Base-by-base conservation (phyloP, 495 filamentous ascomycete species). In the Friedmanniomyces endolithicus region DNA sequence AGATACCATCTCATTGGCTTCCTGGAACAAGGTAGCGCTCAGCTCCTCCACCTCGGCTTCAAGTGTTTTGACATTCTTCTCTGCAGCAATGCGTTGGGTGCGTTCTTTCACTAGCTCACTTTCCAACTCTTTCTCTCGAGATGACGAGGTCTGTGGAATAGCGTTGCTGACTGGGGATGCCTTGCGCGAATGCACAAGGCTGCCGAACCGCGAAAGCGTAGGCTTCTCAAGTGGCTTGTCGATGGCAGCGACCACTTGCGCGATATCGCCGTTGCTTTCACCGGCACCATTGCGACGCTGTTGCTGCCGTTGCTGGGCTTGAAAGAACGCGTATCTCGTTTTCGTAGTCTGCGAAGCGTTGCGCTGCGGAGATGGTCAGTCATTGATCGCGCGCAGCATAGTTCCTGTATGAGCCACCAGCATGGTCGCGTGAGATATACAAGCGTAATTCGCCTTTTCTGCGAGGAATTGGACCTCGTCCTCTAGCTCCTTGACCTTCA, bases 1-100 rank as follows among this genome's bases (percentile, higher is more conserved):
- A 16, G 90, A 88, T 22, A 98, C 92, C 90, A 98, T 97, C 74
- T 95, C 87, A 63, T 97, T 97, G 17, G 92, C 92, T 69, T 95
- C 83, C 65, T 87, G 81, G 70, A 98, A 98, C 92, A n/a, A n/a
- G n/a, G n/a, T n/a, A n/a, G n/a, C n/a, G n/a, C n/a, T n/a, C n/a
- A n/a, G n/a, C n/a, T n/a, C n/a, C n/a, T n/a, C n/a, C n/a, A n/a
- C n/a, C n/a, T n/a, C n/a, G n/a, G n/a, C n/a, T n/a, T n/a, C n/a
- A n/a, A n/a, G n/a, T n/a, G n/a, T n/a, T n/a, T n/a, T n/a, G n/a
- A n/a, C n/a, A n/a, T n/a, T n/a, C n/a, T n/a, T n/a, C n/a, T n/a
- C n/a, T n/a, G n/a, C n/a, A n/a, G n/a, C n/a, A n/a, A n/a, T n/a
- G n/a, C n/a, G 83, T 48, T 88, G 72, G 27, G 67, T 66, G 61